Evolutionary conservation across 2,329 filamentous ascomycete species (phyloP), one percentile per base, ranked within the genome.

Genomic region (Penicillium sp.): DNA sequence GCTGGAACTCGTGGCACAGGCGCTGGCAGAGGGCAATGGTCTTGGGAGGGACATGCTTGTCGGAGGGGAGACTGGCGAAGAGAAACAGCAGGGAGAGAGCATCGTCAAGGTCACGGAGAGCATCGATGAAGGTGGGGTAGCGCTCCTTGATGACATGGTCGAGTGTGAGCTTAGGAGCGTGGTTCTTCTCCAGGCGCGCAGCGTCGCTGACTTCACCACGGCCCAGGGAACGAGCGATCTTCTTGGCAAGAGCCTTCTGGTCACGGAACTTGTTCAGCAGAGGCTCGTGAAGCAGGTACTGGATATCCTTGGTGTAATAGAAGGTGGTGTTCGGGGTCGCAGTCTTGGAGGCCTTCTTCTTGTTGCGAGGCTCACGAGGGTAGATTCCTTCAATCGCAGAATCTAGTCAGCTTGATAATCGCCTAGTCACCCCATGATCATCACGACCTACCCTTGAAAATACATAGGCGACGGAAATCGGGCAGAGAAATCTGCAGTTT

Each of bases 91-190:
- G 93, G 37, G 91, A 97, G 52, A 99, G 78, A 59, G 92, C 95
- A 80, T 99, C 94, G 75, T 99, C 94, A 43, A 99, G 83, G 69
- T 99, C 94, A 69, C 94, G 84, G 61, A 99, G 77, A 44, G 94
- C 92, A 74, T 99, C 94, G 60, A 92, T 84, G 72, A 99, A 99
- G 42, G 94, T 97, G 42, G 94, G 94, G 74, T 99, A 99, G 70
- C 94, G 89, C 80, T 99, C 94, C 72, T 95, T 92, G 70, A 99
- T 91, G 69, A 99, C 90, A 78, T 99, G 92, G 72, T 99, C 91
- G 65, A 99, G 85, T 52, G 90, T 92, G 75, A 97, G 89, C 69
- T 87, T 86, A 54, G 93, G 90, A 73, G 90, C 92, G 68, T 91
- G 88, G 52, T 90, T 95, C 80, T 91, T 91, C 80, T 99, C 93